phyloP scores from a whole-genome alignment of 1,284 basidiomycete species.

The Sporisorium graminicola region DNA sequence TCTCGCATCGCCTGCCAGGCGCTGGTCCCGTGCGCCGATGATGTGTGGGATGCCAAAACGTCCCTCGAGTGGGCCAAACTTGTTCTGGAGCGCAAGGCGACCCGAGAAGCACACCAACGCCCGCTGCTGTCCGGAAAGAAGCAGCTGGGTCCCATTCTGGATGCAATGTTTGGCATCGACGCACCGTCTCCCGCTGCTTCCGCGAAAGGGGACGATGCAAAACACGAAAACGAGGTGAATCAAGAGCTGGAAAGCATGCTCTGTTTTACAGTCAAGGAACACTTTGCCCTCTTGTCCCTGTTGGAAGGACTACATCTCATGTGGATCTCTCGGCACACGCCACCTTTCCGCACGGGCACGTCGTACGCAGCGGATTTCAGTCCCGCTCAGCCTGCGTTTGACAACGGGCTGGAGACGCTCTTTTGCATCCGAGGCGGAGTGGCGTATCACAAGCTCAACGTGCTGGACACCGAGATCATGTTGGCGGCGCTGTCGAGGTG shows the following conservation, averaged over 20 bases:
- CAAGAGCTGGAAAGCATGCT: slow-evolving; percentile 22
- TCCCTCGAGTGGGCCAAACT: slow-evolving; percentile 46
- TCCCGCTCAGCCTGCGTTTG: slow-evolving; percentile 22
- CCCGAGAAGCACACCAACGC: slow-evolving; percentile 21
- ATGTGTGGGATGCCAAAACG: slow-evolving; percentile 47
- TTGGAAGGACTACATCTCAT: slow-evolving; percentile 44
- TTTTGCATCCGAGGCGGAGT: slow-evolving; percentile 29
- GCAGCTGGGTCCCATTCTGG: slow-evolving; percentile 42
- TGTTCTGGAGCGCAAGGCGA: slow-evolving; percentile 42
- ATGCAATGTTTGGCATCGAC: slow-evolving; percentile 27
- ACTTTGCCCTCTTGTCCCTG: slow-evolving; percentile 38
- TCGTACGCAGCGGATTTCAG: slow-evolving; percentile 44
- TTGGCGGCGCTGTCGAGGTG: slow-evolving; percentile 36
- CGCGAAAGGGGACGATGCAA: background rate
- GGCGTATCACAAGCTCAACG: slow-evolving; percentile 26
- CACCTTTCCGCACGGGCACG: slow-evolving; percentile 31
- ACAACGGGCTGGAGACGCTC: slow-evolving; percentile 11
- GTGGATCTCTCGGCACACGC: slow-evolving; percentile 38
- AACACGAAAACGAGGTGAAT: slow-evolving; percentile 1
- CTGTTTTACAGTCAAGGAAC: slow-evolving; percentile 42
- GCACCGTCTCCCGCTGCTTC: slow-evolving; percentile 9
- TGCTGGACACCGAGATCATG: slow-evolving; percentile 32
- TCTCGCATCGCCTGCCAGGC: slow-evolving; percentile 34
- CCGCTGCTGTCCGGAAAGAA: slow-evolving; percentile 28
- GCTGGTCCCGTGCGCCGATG: slow-evolving; percentile 40